Percentiles rank a stretch among this genome's conserved stretches.
Conservation (phyloP, 352 stramenopile genomes). For the Phytopythium chamaehyphon region DNA sequence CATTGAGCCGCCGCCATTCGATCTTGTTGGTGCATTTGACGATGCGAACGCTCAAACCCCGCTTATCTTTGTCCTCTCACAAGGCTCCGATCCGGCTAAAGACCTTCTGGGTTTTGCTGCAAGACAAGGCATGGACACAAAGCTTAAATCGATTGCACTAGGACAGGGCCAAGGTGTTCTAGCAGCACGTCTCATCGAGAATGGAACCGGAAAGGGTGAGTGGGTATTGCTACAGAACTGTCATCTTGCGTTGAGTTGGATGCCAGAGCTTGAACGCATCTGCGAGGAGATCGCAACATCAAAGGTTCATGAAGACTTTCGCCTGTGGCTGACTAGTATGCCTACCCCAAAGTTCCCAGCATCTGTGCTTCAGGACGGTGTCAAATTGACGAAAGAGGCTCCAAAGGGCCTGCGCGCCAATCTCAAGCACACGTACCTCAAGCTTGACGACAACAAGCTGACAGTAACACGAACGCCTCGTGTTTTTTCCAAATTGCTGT, state of each 20-base stretch:
- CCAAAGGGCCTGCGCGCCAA: constrained; percentile 93
- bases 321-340: constrained; percentile 92
- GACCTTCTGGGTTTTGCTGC: constrained; percentile 90
- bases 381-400: constrained; percentile 97
- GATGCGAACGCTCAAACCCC: constrained; percentile 88
- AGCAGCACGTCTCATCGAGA: constrained; percentile 89
- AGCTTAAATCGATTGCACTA: constrained; percentile 92
- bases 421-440: constrained; percentile 93
- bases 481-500: constrained; percentile 93
- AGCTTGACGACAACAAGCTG: constrained; percentile 88
- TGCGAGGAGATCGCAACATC: constrained; percentile 87
- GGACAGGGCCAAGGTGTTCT: constrained; percentile 91
- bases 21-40: constrained; percentile 88
- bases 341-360: constrained; percentile 84
- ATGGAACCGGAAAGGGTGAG: constrained; percentile 84
- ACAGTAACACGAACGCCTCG: constrained; percentile 82
- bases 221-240: constrained; percentile 96
- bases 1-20: constrained; percentile 90
- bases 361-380: constrained; percentile 92
- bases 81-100: constrained; percentile 92
- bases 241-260: constrained; percentile 94
- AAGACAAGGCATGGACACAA: constrained; percentile 80
- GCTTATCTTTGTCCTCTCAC: constrained; percentile 93
- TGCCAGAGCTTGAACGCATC: constrained; percentile 93
- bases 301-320: constrained; percentile 90